A percentile compares a stretch with the other conserved stretches of the same genome.
Evolutionary conservation across 2,329 filamentous ascomycete genomes (phyloP).

Genomic region (Calonectria multiphialidica): DNA sequence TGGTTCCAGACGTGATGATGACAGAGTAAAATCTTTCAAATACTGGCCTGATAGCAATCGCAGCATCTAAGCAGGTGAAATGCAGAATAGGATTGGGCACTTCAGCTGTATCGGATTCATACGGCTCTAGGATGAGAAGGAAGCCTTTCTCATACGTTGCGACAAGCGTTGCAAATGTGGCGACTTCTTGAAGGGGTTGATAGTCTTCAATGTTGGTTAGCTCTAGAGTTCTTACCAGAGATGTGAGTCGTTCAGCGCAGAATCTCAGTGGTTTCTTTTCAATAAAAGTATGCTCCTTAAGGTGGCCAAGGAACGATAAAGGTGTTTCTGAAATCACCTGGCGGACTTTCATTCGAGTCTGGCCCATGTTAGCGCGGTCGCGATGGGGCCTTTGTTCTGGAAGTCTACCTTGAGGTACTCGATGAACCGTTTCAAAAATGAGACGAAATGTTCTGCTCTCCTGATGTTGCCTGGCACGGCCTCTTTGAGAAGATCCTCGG

Average conservation of each 20-base stretch:
- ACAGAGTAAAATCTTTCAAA: conserved; percentile 98
- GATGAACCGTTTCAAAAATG: conserved; percentile 95
- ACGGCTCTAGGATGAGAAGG: conserved; percentile 95
- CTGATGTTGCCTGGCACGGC: conserved; percentile 97
- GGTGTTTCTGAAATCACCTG: conserved; percentile 98
- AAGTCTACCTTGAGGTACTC: conserved; percentile 84
- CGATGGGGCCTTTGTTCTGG: too few species aligned
- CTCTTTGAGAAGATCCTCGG: conserved; percentile 94
- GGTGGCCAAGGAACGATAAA: conserved; percentile 89
- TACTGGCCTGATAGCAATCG: conserved; percentile 97
- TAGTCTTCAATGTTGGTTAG: conserved; percentile 99
- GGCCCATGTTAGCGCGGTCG: conserved; percentile 3
- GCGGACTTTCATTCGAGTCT: conserved; percentile 97
- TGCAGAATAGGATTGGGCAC: conserved; percentile 98
- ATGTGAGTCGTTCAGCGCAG: conserved; percentile 94
- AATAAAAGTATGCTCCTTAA: conserved; percentile 97
- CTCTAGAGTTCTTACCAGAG: conserved; percentile 92
- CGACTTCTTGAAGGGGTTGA: conserved; percentile 95
- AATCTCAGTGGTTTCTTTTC: conserved; percentile 95
- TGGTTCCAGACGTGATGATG: conserved; percentile 97
- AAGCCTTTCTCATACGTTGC: conserved; percentile 98
- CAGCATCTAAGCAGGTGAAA: conserved; percentile 95
- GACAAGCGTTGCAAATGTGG: conserved; percentile 95
- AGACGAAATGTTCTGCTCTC: conserved; percentile 93
- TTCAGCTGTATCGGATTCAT: conserved; percentile 93